These are phyloP conservation scores for Lipomyces spencermartinsiae DNA, from an alignment of 805 yeast species.

Conservation along the genomic window DNA sequence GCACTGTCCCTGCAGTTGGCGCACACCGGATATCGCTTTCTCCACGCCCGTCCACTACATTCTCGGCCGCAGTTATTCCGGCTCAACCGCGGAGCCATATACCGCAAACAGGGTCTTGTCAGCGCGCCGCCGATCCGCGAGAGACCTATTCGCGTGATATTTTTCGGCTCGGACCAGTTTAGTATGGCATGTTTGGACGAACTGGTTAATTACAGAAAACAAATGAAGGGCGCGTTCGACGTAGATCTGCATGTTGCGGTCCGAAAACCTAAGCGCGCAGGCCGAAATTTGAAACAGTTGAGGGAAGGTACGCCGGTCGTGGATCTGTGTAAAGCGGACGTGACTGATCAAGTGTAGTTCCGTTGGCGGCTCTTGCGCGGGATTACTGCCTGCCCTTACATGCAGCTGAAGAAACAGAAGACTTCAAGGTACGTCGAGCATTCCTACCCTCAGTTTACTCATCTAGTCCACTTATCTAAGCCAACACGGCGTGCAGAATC, in stretches of 20 bases:
- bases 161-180: slow-evolving; percentile 79
- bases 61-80: not conserved
- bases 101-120: not conserved
- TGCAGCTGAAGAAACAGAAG: slow-evolving; percentile 59
- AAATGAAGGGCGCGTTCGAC: slow-evolving; percentile 30
- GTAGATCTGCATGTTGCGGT: slow-evolving; percentile 63
- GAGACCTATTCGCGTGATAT: slow-evolving; percentile 52
- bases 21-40: not conserved
- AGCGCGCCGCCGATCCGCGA: not conserved
- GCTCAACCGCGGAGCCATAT: not conserved
- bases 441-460: not conserved
- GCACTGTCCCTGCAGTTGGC: not conserved
- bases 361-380: slow-evolving; percentile 23
- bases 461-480: not conserved
- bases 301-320: slow-evolving; percentile 61
- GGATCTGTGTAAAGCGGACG: slow-evolving; percentile 47
- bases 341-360: slow-evolving; percentile 19
- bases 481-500: not conserved
- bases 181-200: slow-evolving; percentile 60
- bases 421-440: slow-evolving; percentile 43
- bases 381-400: slow-evolving; percentile 46
- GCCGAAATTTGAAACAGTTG: slow-evolving; percentile 56
- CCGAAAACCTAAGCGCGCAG: slow-evolving; percentile 64
- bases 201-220: slow-evolving; percentile 21
- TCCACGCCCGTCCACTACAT: not conserved